Conservation (phyloP, 2,329 filamentous ascomycete genomes). For the Arachnopeziza araneosa region DNA sequence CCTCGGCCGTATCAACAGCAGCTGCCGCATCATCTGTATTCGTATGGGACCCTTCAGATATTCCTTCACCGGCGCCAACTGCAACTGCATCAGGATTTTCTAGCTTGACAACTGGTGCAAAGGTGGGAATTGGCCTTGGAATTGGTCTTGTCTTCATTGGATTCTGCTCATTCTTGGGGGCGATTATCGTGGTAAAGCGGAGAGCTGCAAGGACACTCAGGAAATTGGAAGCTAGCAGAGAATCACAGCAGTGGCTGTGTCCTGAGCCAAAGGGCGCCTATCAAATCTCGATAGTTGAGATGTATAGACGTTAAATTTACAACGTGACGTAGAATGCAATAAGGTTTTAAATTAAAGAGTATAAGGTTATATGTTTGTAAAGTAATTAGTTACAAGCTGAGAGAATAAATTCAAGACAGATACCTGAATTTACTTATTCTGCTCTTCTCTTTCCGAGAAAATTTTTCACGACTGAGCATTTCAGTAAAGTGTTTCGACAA, state of each 20-base stretch:
- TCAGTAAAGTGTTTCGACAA: too few species aligned
- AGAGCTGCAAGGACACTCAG: neutral
- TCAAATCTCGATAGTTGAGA: neutral
- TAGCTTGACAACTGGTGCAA: constrained; percentile 1
- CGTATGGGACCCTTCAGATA: neutral
- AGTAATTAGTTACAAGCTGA: too few species aligned
- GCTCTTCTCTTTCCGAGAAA: too few species aligned
- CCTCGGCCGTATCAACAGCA: neutral
- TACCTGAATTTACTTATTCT: too few species aligned
- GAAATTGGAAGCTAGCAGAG: neutral
- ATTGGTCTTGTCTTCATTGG: neutral
- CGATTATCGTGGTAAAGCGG: neutral
- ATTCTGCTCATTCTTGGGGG: neutral
- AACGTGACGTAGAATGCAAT: too few species aligned
- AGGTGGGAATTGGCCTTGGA: neutral
- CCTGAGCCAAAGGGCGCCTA: neutral
- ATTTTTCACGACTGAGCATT: too few species aligned
- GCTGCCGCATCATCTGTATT: neutral
- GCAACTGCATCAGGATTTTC: neutral
- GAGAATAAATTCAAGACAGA: too few species aligned
- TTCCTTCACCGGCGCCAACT: neutral
- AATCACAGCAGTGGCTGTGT: neutral
- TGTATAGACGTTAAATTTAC: neutral
- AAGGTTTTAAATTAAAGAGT: too few species aligned
- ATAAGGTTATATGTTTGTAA: too few species aligned